Evolutionary conservation across 371 early-diverging fungal species (phyloP).

Genomic region (Dichotomocladium elegans): DNA sequence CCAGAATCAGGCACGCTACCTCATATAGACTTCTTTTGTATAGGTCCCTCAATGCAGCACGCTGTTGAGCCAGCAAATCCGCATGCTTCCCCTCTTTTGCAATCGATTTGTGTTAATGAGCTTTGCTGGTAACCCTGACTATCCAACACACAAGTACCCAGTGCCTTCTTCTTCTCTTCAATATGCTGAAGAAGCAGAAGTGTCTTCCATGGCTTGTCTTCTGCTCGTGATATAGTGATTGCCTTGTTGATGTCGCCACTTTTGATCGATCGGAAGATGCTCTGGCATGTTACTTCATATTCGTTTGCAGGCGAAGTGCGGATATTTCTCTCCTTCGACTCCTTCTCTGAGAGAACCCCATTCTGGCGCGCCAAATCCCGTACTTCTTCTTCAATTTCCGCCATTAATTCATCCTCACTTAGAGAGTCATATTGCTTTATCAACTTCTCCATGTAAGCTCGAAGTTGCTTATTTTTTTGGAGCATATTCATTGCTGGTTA

Average conservation of each 20-base stretch:
- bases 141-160: background rate
- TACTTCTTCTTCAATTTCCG: slow-evolving; percentile 16
- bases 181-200: background rate
- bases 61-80: slow-evolving; percentile 3
- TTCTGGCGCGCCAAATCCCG: background rate
- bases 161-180: background rate
- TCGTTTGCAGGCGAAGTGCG: background rate
- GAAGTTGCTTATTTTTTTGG: background rate
- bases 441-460: background rate
- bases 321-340: background rate
- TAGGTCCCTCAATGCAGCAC: slow-evolving; percentile 4
- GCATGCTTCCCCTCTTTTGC: background rate
- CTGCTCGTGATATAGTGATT: background rate
- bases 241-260: background rate
- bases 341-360: background rate
- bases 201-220: slow-evolving; percentile 3
- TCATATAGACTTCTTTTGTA: background rate
- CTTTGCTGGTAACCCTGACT: background rate
- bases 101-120: background rate
- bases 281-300: background rate
- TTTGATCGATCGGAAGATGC: background rate
- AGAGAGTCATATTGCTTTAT: background rate
- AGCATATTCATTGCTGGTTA: background rate
- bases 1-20: too few relatives aligned
- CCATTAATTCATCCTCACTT: slow-evolving; percentile 6